A percentile compares a stretch with the other conserved stretches of the same genome.
phyloP scores from a whole-genome alignment of 1,284 basidiomycete genomes.

The Tremellales sp. region DNA sequence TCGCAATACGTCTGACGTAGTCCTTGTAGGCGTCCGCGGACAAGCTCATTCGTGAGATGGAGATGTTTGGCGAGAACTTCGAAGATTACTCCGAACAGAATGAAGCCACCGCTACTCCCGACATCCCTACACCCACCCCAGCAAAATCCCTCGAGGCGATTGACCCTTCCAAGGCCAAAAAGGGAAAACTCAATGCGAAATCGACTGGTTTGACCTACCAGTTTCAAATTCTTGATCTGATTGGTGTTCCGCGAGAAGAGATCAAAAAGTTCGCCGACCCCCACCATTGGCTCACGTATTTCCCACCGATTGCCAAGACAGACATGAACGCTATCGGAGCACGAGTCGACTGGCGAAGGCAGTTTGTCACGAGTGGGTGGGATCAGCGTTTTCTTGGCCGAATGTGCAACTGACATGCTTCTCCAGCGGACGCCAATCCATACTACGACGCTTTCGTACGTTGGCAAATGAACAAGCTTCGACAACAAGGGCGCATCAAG shows the following conservation, averaged over 20 bases:
- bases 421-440: constrained; percentile 75
- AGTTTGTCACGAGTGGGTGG: constrained; percentile 69
- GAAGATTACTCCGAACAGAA: constrained; percentile 55
- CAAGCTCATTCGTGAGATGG: constrained; percentile 96
- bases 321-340: constrained; percentile 87
- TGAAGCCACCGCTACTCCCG: constrained; percentile 16
- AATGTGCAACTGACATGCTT: no score
- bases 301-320: constrained; percentile 90
- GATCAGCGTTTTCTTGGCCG: no score
- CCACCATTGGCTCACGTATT: constrained; percentile 85
- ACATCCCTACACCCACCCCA: constrained; percentile 35
- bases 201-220: constrained; percentile 92
- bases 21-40: constrained; percentile 77
- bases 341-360: constrained; percentile 94
- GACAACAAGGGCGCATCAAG: constrained; percentile 82
- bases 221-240: constrained; percentile 98
- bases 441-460: constrained; percentile 97
- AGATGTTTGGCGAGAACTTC: constrained; percentile 90
- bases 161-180: constrained; percentile 72
- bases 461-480: constrained; percentile 96
- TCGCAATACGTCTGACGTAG: neutral
- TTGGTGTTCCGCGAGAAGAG: constrained; percentile 79
- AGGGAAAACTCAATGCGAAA: constrained; percentile 93
- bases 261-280: constrained; percentile 97
- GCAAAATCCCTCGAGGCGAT: constrained; percentile 34